Evolutionary conservation across 202 grass and related monocot species (phyloP).

Genomic region (Setaria italica): DNA sequence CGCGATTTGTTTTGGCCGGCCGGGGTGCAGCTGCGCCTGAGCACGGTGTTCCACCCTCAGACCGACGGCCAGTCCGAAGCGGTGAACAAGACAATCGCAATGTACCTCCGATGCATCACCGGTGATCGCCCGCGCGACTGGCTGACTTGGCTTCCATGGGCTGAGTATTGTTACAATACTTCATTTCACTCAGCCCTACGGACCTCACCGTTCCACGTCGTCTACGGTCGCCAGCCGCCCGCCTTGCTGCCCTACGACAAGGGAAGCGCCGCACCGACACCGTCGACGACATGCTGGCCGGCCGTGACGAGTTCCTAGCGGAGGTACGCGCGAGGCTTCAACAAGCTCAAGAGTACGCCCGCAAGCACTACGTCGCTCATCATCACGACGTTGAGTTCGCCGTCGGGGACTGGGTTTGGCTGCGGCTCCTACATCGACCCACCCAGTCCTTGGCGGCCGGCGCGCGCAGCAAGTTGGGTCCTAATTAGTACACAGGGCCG

Average conservation of each 20-base stretch:
- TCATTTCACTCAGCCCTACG: not conserved
- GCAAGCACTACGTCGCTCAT: too few relatives aligned
- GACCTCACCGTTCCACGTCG: not conserved
- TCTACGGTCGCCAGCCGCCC: not conserved
- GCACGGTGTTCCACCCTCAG: not conserved
- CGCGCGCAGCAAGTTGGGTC: too few relatives aligned
- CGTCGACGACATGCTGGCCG: too few relatives aligned
- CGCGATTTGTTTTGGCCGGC: not conserved
- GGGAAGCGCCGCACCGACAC: too few relatives aligned
- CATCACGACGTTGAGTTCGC: too few relatives aligned
- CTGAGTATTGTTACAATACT: not conserved
- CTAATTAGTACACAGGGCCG: too few relatives aligned
- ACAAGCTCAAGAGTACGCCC: too few relatives aligned
- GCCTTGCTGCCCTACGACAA: not conserved
- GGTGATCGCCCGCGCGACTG: not conserved
- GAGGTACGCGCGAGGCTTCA: too few relatives aligned
- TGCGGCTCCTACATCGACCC: too few relatives aligned
- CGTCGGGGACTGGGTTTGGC: too few relatives aligned
- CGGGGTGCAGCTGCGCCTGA: not conserved
- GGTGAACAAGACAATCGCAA: not conserved
- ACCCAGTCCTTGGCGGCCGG: too few relatives aligned
- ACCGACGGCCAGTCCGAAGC: not conserved
- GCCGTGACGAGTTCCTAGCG: too few relatives aligned
- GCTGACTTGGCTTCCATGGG: not conserved
- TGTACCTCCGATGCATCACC: not conserved